Conservation (phyloP, 2,329 filamentous ascomycete species). For the Xylaria sp. region DNA sequence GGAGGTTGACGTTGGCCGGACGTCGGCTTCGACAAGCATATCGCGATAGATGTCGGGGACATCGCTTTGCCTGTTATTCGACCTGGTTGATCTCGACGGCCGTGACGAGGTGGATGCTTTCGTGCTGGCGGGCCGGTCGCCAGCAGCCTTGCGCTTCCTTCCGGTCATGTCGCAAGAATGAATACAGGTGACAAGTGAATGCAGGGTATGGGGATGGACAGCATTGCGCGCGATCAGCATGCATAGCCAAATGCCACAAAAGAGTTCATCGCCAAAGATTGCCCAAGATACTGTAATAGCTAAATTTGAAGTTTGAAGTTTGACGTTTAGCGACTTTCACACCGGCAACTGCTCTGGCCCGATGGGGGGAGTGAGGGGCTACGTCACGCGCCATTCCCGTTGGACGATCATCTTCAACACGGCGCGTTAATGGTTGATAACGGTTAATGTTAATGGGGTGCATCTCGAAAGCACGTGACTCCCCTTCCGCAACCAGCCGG, state of each 20-base stretch:
- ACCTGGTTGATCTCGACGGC: constrained; percentile 36
- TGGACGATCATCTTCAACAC: background rate
- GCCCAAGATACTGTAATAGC: background rate
- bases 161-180: constrained; percentile 34
- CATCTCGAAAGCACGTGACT: constrained; percentile 31
- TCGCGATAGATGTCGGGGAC: constrained; percentile 52
- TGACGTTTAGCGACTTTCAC: too few species aligned
- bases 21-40: constrained; percentile 57
- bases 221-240: constrained; percentile 2
- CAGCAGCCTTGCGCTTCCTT: constrained; percentile 37
- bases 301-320: background rate
- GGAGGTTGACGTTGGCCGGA: constrained; percentile 39
- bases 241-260: background rate
- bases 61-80: constrained; percentile 32
- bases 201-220: background rate
- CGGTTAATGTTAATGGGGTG: too few species aligned
- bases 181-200: background rate
- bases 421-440: constrained; percentile 10
- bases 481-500: too few species aligned
- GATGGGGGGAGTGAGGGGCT: constrained; percentile 17
- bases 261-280: background rate
- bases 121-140: constrained; percentile 21
- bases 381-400: constrained; percentile 23
- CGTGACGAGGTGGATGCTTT: constrained; percentile 30
- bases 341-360: too few species aligned